These are phyloP conservation scores for Hirschfeldia incana DNA, from an alignment of 345 rosid species.

Conservation along the genomic window DNA sequence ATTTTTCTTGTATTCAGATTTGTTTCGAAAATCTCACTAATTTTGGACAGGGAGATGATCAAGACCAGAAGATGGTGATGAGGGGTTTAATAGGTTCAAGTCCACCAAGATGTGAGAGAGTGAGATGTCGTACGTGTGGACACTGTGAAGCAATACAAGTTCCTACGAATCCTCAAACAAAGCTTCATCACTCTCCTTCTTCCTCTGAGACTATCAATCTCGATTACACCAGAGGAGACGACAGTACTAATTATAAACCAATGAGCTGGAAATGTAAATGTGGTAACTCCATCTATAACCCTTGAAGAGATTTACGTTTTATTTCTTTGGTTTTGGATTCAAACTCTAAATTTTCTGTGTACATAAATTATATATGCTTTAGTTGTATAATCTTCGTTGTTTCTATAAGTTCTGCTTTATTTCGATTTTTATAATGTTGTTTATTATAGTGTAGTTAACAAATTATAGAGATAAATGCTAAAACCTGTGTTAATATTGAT, in stretches of 20 bases:
- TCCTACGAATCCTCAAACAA: conserved; percentile 67
- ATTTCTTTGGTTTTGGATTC: background rate
- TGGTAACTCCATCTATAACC: conserved; percentile 82
- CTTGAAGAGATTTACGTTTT: conserved; percentile 41
- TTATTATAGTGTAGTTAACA: background rate
- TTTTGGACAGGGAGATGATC: conserved; percentile 17
- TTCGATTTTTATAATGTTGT: conserved; percentile 13
- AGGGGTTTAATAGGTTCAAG: conserved; percentile 79
- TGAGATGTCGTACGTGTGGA: conserved; percentile 68
- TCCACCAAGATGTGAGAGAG: conserved; percentile 84
- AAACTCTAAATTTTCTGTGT: conserved; percentile 16
- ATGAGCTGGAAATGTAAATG: conserved; percentile 98
- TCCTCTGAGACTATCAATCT: conserved; percentile 30
- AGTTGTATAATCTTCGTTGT: conserved; percentile 19
- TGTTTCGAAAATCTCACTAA: background rate
- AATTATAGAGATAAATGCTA: conserved; percentile 5
- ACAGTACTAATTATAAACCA: conserved; percentile 74
- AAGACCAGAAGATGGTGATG: conserved; percentile 41
- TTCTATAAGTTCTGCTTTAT: background rate
- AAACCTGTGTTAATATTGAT: too few relatives aligned
- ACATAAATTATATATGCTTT: conserved; percentile 25
- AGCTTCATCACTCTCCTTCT: conserved; percentile 23
- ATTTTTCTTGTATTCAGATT: background rate
- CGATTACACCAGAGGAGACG: conserved; percentile 67
- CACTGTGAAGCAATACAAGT: conserved; percentile 92